A percentile compares a stretch with the other conserved stretches of the same genome.
Evolutionary conservation across 2,329 filamentous ascomycete species (phyloP).

Genomic region (Phialophora expanda): DNA sequence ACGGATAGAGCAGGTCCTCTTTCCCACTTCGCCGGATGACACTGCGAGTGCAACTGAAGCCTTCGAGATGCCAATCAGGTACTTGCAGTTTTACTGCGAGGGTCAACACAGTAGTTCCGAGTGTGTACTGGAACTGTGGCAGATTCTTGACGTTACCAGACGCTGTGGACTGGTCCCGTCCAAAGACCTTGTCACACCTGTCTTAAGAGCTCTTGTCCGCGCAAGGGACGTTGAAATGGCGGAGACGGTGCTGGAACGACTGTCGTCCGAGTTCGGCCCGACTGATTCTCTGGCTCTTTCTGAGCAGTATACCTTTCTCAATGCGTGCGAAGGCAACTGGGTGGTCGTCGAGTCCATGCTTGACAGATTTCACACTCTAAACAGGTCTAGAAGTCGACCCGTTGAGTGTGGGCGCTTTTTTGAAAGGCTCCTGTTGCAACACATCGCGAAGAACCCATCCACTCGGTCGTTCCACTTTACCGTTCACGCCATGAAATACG

Average conservation of each 20-base stretch:
- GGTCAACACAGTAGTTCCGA: conserved; percentile 44
- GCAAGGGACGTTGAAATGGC: conserved; percentile 45
- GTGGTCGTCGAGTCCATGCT: conserved; percentile 47
- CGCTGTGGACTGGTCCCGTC: conserved; percentile 37
- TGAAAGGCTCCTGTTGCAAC: conserved; percentile 25
- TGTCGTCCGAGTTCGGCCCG: conserved; percentile 43
- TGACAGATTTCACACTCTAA: conserved; percentile 46
- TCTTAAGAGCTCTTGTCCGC: conserved; percentile 49
- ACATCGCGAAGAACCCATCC: conserved; percentile 18
- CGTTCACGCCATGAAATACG: conserved; percentile 31
- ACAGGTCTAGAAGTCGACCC: conserved; percentile 41
- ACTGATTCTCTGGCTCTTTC: conserved; percentile 45
- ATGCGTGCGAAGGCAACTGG: conserved; percentile 50
- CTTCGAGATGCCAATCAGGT: conserved; percentile 15
- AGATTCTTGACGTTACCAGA: conserved; percentile 32
- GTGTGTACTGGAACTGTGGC: conserved; percentile 42
- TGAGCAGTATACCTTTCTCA: conserved; percentile 47
- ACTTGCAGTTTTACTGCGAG: conserved; percentile 44
- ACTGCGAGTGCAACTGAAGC: neutral
- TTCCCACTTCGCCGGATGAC: conserved; percentile 5
- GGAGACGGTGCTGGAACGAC: conserved; percentile 45
- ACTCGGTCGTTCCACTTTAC: conserved; percentile 27
- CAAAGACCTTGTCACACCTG: conserved; percentile 49
- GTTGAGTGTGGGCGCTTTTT: conserved; percentile 25
- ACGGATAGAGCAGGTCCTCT: conserved; percentile 26